phyloP scores from a whole-genome alignment of 768 basidiomycete genomes.

The Mycena venus region DNA sequence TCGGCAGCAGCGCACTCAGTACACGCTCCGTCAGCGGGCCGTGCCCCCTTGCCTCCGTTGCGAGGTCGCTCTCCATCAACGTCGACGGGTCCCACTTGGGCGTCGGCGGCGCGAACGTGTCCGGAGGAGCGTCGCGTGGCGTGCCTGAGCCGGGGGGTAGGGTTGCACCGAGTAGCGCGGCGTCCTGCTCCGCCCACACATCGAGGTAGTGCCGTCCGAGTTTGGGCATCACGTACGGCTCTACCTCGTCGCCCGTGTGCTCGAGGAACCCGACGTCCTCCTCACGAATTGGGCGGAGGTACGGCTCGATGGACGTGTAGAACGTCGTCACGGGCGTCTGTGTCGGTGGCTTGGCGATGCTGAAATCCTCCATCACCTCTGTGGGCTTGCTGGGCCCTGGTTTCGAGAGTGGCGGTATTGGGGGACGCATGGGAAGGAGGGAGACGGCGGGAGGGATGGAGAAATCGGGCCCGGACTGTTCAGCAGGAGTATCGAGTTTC shows the following conservation, averaged over 20 bases:
- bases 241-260: slow-evolving; percentile 90
- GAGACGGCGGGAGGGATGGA: slow-evolving; percentile 62
- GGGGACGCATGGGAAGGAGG: slow-evolving; percentile 73
- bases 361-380: slow-evolving; percentile 92
- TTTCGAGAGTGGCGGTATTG: slow-evolving; percentile 71
- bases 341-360: slow-evolving; percentile 82
- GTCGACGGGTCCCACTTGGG: slow-evolving; percentile 90
- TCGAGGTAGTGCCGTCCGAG: slow-evolving; percentile 91
- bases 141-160: slow-evolving; percentile 24
- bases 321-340: slow-evolving; percentile 83
- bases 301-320: slow-evolving; percentile 91
- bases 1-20: slow-evolving; percentile 79
- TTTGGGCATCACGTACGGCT: slow-evolving; percentile 88
- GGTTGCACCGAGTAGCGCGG: slow-evolving; percentile 56
- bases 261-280: slow-evolving; percentile 96
- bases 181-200: slow-evolving; percentile 95
- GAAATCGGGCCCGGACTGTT: slow-evolving; percentile 69
- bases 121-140: slow-evolving; percentile 51
- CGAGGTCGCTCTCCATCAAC: slow-evolving; percentile 76
- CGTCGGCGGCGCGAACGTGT: slow-evolving; percentile 61
- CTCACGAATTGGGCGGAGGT: slow-evolving; percentile 89
- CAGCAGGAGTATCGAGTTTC: neutral
- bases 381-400: slow-evolving; percentile 88
- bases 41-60: slow-evolving; percentile 83
- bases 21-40: slow-evolving; percentile 91